Evolutionary conservation across 306 rosid genomes (phyloP), one percentile per base, ranked within the genome.

Genomic region (Vigna unguiculata): DNA sequence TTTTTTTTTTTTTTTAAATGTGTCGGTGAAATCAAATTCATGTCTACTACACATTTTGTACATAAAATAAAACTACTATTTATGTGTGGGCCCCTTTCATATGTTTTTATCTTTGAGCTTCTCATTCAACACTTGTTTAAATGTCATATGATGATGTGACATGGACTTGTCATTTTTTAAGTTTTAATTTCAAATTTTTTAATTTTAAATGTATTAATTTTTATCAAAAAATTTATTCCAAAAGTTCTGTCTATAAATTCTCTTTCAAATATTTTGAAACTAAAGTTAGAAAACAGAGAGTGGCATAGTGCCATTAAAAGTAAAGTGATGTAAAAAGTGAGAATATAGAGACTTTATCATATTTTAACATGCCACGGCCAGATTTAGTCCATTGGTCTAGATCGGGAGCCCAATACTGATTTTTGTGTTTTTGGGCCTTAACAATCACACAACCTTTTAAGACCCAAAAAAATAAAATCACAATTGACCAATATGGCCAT

Each of bases 21-120:
- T 75, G 75, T 75, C 72, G 81, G 78, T 71, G 66, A 70, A 57
- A 45, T 38, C 40, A 70, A 53, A 66, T 13, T 5, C 64, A 57
- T 58, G 36, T 52, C 58, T 32, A 13, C 36, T 32, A 32, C 5
- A 32, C 28, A 0, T 45, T 22, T 43, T 80, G 4, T 41, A 57
- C 53, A 58, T 0, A 60, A 32, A 10, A 32, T 36, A 58, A 15
- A 60, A 6, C 43, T 20, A 16, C 1, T 32, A 48, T 2, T 48
- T 48, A 13, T 71, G 22, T 49, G 71, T 68, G 19, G 62, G 63
- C 74, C 57, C 65, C 55, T 65, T 25, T 15, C 20, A 59, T 60
- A 15, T 2, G 13, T 57, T 30, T 25, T 28, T 1, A 17, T 15
- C 16, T 7, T n/a, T 25, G 6, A 62, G 17, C 16, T 62, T 62